Evolutionary conservation across 805 yeast genomes (phyloP).

Genomic region (Kodamaea fukazawae): DNA sequence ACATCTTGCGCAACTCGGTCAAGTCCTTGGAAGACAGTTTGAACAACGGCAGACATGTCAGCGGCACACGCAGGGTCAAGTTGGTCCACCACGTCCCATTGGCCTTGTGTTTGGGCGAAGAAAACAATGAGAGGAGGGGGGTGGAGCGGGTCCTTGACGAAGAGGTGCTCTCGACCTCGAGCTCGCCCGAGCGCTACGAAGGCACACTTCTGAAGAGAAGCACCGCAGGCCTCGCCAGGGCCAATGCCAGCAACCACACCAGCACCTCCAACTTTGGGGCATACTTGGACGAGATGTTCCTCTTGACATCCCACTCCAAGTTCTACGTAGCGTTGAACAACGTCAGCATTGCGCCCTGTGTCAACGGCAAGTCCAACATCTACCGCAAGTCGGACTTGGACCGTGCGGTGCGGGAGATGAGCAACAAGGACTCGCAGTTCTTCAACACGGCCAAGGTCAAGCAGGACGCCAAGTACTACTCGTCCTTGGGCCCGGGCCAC

Average conservation of each 20-base stretch:
- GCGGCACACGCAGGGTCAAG: conserved; percentile 44
- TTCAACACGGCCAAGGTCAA: conserved; percentile 30
- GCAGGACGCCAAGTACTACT: conserved; percentile 26
- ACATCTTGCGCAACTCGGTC: conserved; percentile 65
- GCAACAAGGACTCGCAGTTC: conserved; percentile 23
- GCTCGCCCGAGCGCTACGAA: not conserved
- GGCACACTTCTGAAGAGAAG: not conserved
- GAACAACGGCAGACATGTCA: conserved; percentile 46
- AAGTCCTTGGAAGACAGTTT: conserved; percentile 44
- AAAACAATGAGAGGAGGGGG: conserved; percentile 5
- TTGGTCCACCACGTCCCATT: conserved; percentile 82
- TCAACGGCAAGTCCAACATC: conserved; percentile 83
- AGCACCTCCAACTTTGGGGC: conserved; percentile 48
- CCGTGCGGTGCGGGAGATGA: conserved; percentile 47
- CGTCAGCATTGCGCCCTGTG: conserved; percentile 78
- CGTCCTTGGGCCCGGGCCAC: conserved; percentile 35
- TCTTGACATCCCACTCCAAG: conserved; percentile 80
- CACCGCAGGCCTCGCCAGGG: too few relatives aligned
- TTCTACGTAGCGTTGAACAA: conserved; percentile 79
- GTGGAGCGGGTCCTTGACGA: not conserved
- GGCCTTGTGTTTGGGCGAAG: conserved; percentile 42
- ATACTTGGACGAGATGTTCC: conserved; percentile 77
- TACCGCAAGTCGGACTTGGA: conserved; percentile 69
- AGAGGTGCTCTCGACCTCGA: too few relatives aligned
- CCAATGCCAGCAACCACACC: too few relatives aligned